Evolutionary conservation across 225 moss, liverwort and hornwort species (phyloP).

Genomic region (Neckera pumila): DNA sequence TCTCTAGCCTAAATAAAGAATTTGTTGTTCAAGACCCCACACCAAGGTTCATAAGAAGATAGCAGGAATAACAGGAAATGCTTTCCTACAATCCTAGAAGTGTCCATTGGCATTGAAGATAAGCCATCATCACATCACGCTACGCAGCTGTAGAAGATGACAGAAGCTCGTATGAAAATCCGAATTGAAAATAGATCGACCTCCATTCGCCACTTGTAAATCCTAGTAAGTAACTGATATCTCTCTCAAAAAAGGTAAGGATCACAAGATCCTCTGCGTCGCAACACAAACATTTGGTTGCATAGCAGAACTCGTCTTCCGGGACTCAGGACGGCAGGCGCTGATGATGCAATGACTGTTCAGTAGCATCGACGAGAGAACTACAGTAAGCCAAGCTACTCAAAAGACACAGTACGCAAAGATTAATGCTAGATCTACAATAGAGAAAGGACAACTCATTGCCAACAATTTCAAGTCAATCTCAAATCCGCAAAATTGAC

Average conservation of each 20-base stretch:
- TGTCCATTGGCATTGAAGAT: not conserved
- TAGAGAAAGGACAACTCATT: not conserved
- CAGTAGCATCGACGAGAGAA: not conserved
- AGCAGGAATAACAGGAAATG: not conserved
- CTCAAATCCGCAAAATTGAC: slow-evolving; percentile 16
- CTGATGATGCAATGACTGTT: not conserved
- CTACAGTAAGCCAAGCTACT: not conserved
- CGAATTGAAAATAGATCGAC: not conserved
- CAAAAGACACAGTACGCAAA: not conserved
- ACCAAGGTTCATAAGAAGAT: not conserved
- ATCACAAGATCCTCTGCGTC: not conserved
- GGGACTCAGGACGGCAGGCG: not conserved
- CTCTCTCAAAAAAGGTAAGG: not conserved
- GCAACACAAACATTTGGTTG: not conserved
- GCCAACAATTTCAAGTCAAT: not conserved
- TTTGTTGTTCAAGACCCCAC: not conserved
- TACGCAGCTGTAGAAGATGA: not conserved
- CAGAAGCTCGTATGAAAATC: not conserved
- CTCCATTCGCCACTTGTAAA: not conserved
- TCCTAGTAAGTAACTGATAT: not conserved
- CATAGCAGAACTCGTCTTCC: not conserved
- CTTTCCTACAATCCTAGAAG: not conserved
- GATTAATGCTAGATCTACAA: not conserved
- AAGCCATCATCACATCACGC: not conserved
- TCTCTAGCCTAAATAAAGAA: not conserved